Conservation (phyloP, 331 rosid genomes). For the Cydonia oblonga region DNA sequence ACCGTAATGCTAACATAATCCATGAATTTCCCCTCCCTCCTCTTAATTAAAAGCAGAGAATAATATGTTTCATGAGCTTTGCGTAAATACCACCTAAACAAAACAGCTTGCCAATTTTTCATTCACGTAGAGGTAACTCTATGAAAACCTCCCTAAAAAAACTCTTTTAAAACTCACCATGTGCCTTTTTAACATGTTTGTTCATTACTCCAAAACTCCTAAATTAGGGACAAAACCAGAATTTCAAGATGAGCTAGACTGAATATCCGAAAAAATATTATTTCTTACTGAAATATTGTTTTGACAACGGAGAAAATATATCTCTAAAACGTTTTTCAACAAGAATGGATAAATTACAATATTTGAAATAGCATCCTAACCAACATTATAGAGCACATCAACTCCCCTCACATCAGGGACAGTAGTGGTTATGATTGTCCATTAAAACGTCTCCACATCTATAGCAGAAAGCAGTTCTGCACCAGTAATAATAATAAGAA, state of each 20-base stretch:
- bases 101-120: not conserved
- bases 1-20: not conserved
- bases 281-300: too few species aligned
- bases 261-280: too few species aligned
- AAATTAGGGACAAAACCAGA: too few species aligned
- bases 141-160: not conserved
- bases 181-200: too few species aligned
- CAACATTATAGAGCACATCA: constrained; percentile 3
- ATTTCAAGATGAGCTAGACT: too few species aligned
- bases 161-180: not conserved
- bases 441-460: constrained; percentile 23
- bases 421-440: constrained; percentile 1
- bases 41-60: not conserved
- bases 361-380: not conserved
- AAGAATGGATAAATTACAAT: not conserved
- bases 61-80: not conserved
- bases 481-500: constrained; percentile 41
- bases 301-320: too few species aligned
- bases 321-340: not conserved
- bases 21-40: too few species aligned
- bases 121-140: not conserved
- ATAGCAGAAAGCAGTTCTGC: constrained; percentile 54
- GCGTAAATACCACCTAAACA: not conserved
- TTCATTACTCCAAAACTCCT: too few species aligned
- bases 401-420: constrained; percentile 16